These are phyloP conservation scores for Colletotrichum coccodes DNA, from an alignment of 2,329 filamentous ascomycete genomes.

Conservation along the genomic window DNA sequence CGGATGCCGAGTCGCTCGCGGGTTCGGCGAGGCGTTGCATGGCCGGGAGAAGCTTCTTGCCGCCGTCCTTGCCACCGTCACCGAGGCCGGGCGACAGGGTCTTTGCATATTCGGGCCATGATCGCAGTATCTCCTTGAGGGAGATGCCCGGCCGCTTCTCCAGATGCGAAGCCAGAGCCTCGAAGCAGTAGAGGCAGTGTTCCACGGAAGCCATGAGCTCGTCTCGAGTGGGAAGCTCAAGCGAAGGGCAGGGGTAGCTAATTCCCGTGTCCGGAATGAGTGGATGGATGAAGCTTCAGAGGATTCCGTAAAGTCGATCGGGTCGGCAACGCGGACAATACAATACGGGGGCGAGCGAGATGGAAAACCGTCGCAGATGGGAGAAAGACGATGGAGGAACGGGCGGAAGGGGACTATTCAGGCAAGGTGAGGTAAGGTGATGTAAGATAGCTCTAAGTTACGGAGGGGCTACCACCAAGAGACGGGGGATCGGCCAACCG, in stretches of 20 bases:
- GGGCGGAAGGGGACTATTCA: neutral
- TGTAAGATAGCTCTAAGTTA: conserved; percentile 10
- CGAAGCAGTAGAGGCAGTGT: conserved; percentile 95
- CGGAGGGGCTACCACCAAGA: neutral
- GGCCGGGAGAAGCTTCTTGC: conserved; percentile 53
- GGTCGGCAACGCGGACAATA: neutral
- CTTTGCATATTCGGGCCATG: conserved; percentile 62
- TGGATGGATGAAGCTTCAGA: conserved; percentile 17
- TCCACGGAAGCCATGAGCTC: conserved; percentile 80
- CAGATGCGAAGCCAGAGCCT: conserved; percentile 81
- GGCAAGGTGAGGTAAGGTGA: neutral
- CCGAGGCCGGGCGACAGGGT: conserved; percentile 31
- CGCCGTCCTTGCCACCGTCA: conserved; percentile 27
- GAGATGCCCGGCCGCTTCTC: conserved; percentile 74
- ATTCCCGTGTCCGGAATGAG: conserved; percentile 3
- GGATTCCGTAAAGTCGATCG: conserved; percentile 5
- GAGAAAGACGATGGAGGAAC: neutral
- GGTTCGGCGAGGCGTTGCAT: conserved; percentile 52
- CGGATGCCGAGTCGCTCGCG: conserved; percentile 39
- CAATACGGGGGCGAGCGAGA: neutral
- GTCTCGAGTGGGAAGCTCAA: conserved; percentile 6
- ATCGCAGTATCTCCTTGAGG: conserved; percentile 75
- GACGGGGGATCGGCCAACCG: conserved; percentile 1
- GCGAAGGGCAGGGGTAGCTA: neutral
- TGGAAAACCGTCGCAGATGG: neutral